Evolutionary conservation across 1,284 basidiomycete genomes (phyloP).

Genomic region (Meripilus lineatus): DNA sequence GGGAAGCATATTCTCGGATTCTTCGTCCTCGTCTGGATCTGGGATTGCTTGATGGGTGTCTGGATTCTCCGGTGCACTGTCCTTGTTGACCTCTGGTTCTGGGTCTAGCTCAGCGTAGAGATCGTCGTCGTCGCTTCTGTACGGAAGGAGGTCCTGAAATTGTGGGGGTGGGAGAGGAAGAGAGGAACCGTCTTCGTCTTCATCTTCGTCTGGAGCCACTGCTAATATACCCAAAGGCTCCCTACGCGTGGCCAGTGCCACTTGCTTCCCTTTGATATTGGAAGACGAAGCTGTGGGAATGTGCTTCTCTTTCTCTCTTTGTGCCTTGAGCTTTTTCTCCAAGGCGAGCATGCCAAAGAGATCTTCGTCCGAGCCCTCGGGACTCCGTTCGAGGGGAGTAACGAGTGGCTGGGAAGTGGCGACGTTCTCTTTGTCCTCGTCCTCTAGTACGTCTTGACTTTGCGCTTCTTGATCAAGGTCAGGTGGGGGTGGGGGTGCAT

Average conservation of each 20-base stretch:
- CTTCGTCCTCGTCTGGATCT: conserved; percentile 4
- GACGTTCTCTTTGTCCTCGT: conserved; percentile 5
- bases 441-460: background rate
- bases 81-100: conserved; percentile 2
- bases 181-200: background rate
- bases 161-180: conserved; percentile 14
- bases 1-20: background rate
- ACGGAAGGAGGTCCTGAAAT: conserved; percentile 8
- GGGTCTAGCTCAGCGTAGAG: conserved; percentile 20
- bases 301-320: conserved; percentile 12
- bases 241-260: conserved; percentile 10
- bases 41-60: background rate
- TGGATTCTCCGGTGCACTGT: no score
- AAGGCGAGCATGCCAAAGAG: conserved; percentile 41
- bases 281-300: background rate
- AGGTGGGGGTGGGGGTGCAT: background rate
- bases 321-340: conserved; percentile 33
- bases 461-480: background rate
- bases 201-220: conserved; percentile 7
- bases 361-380: conserved; percentile 23
- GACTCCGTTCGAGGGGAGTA: background rate
- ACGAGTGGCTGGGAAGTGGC: background rate
- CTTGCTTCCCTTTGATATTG: background rate
- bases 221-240: conserved; percentile 18
- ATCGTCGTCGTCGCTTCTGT: conserved; percentile 20